Evolutionary conservation across 495 filamentous ascomycete genomes (phyloP).

Genomic region (Hypomontagnella monticulosa): DNA sequence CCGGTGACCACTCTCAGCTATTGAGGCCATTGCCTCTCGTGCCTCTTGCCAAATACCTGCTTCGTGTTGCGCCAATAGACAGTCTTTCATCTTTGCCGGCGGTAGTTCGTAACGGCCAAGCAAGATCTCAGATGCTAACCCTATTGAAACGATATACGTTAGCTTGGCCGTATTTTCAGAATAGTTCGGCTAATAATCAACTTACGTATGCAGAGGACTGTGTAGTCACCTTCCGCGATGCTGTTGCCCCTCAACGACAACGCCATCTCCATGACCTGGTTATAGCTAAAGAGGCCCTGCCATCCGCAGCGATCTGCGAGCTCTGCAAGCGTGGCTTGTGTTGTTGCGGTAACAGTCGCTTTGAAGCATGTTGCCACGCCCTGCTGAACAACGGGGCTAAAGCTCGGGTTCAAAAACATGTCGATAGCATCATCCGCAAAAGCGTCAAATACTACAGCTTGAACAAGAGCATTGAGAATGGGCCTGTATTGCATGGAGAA

Average conservation of each 20-base stretch:
- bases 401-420: not conserved
- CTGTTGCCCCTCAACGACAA: slow-evolving; percentile 32
- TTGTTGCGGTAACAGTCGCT: slow-evolving; percentile 26
- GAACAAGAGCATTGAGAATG: slow-evolving; percentile 46
- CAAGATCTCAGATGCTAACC: slow-evolving; percentile 49
- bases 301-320: slow-evolving; percentile 48
- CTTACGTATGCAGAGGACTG: slow-evolving; percentile 45
- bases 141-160: slow-evolving; percentile 1
- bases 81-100: slow-evolving; percentile 30
- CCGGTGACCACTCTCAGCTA: slow-evolving; percentile 31
- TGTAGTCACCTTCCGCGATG: slow-evolving; percentile 50
- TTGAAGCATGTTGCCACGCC: slow-evolving; percentile 42
- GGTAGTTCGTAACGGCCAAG: slow-evolving; percentile 50
- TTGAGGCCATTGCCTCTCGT: slow-evolving; percentile 15
- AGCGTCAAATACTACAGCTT: slow-evolving; percentile 45
- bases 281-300: slow-evolving; percentile 48
- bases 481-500: slow-evolving; percentile 51
- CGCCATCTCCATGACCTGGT: slow-evolving; percentile 36
- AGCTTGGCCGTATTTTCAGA: not conserved
- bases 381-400: slow-evolving; percentile 5
- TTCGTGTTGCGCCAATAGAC: slow-evolving; percentile 47
- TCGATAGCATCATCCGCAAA: slow-evolving; percentile 35
- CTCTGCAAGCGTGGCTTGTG: slow-evolving; percentile 33
- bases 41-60: slow-evolving; percentile 41
- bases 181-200: not conserved